Conservation (phyloP, 176 grass and related monocot species). For the Phyllostachys edulis region DNA sequence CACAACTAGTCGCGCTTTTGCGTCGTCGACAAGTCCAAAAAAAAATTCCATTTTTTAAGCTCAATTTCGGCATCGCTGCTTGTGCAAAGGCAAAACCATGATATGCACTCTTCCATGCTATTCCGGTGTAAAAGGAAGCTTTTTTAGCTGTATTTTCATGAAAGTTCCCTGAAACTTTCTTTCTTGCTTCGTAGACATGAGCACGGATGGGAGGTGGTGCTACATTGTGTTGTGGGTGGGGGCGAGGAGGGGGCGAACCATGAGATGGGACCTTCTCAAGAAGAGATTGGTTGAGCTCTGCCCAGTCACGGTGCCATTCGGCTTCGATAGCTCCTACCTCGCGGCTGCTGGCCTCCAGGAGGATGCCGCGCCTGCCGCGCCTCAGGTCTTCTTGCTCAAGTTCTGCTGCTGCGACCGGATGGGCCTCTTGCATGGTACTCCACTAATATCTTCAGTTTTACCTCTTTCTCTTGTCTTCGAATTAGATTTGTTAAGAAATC, state of each 20-base stretch:
- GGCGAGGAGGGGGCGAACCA: slow-evolving; percentile 22
- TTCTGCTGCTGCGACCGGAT: slow-evolving; percentile 78
- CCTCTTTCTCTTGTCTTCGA: not conserved
- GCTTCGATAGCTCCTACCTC: slow-evolving; percentile 28
- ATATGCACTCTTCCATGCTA: not conserved
- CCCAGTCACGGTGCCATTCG: slow-evolving; percentile 36
- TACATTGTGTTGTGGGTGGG: slow-evolving; percentile 77
- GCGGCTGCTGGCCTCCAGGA: slow-evolving; percentile 37
- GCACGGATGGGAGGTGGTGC: slow-evolving; percentile 85
- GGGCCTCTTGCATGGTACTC: slow-evolving; percentile 72
- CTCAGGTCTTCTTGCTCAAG: slow-evolving; percentile 76
- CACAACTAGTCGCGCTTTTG: not conserved
- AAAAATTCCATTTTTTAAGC: not conserved
- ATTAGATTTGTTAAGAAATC: not conserved
- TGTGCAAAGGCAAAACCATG: not conserved
- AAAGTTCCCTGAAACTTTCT: not conserved
- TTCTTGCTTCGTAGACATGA: slow-evolving; percentile 53
- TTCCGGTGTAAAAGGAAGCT: not conserved
- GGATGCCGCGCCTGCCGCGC: not conserved
- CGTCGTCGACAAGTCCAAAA: not conserved
- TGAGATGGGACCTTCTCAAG: slow-evolving; percentile 63
- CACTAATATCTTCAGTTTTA: not conserved
- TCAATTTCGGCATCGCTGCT: not conserved
- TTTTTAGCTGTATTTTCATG: not conserved
- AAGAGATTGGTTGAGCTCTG: slow-evolving; percentile 49